These are phyloP conservation scores for Rubus parviflorus DNA, from an alignment of 306 rosid species.

Conservation along the genomic window DNA sequence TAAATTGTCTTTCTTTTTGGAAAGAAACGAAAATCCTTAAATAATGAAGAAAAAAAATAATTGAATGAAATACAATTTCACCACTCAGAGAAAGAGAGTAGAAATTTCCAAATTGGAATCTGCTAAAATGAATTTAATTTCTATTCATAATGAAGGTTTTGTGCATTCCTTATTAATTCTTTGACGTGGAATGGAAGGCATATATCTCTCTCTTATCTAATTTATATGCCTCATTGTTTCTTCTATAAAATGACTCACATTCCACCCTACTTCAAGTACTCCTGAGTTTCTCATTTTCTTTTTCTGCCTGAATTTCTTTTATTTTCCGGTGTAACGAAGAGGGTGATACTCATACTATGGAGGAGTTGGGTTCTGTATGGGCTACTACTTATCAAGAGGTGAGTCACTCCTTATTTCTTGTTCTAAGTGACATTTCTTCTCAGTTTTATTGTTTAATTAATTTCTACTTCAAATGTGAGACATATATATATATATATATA, in stretches of 20 bases:
- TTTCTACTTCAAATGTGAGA: neutral
- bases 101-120: neutral
- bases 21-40: neutral
- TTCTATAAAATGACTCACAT: neutral
- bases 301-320: neutral
- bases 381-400: constrained; percentile 48
- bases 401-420: constrained; percentile 24
- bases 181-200: neutral
- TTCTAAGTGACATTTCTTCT: neutral
- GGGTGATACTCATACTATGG: constrained; percentile 36
- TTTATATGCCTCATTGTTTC: neutral
- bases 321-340: neutral
- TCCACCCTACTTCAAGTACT: neutral
- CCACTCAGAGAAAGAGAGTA: neutral
- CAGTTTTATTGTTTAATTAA: neutral
- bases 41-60: neutral
- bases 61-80: neutral
- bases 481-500: too few relatives aligned
- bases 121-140: neutral
- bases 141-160: neutral
- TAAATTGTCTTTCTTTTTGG: neutral
- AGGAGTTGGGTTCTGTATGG: constrained; percentile 47
- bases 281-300: neutral
- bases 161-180: neutral
- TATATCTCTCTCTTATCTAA: neutral